Percentiles rank a stretch among this genome's conserved stretches.
Evolutionary conservation across 306 rosid genomes (phyloP).

Genomic region (Neltuma alba): DNA sequence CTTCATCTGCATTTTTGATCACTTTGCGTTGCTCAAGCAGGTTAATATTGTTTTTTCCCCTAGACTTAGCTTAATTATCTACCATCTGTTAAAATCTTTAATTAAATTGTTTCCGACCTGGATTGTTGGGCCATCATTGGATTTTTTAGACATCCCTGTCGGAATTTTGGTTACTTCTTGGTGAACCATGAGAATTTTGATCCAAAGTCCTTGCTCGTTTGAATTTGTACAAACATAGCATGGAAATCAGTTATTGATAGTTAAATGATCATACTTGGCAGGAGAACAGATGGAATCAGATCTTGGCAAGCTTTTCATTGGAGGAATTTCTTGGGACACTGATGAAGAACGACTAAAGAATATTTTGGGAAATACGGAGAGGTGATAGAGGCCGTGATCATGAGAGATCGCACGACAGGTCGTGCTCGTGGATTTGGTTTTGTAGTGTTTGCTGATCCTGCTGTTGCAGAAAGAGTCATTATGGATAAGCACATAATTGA

Average conservation of each 20-base stretch:
- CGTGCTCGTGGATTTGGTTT: conserved; percentile 99
- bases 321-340: conserved; percentile 99
- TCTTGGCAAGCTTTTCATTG: conserved; percentile 99
- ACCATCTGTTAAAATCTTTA: conserved; percentile 28
- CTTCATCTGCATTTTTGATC: conserved; percentile 63
- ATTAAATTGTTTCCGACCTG: conserved; percentile 42
- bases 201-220: conserved; percentile 21
- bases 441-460: conserved; percentile 89
- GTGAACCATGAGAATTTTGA: conserved; percentile 42
- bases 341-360: conserved; percentile 95
- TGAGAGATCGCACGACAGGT: conserved; percentile 97
- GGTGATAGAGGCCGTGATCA: conserved; percentile 96
- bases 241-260: conserved; percentile 41
- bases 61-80: conserved; percentile 21
- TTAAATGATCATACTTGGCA: conserved; percentile 46
- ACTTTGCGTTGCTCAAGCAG: conserved; percentile 36
- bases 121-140: conserved; percentile 41
- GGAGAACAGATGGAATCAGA: conserved; percentile 89
- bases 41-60: conserved; percentile 27
- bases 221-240: conserved; percentile 26
- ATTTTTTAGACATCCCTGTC: conserved; percentile 24
- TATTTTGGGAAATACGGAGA: conserved; percentile 95
- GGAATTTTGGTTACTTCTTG: conserved; percentile 27
- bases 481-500: conserved; percentile 95
- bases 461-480: conserved; percentile 90